These are phyloP conservation scores for Suillus placidus DNA, from an alignment of 768 basidiomycete species.

Conservation along the genomic window DNA sequence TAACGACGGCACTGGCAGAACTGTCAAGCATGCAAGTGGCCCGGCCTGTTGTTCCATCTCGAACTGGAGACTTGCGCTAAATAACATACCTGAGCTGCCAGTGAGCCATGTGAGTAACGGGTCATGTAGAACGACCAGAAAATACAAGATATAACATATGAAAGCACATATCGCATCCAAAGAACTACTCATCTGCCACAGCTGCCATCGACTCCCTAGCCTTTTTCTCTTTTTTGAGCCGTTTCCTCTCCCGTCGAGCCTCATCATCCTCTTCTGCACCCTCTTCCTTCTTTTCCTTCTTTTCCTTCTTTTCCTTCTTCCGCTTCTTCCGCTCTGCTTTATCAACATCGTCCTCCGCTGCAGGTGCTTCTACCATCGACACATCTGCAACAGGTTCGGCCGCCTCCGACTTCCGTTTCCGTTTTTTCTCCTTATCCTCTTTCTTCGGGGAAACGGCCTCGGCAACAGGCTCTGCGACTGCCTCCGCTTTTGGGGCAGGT, in stretches of 20 bases:
- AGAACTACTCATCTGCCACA: conserved; percentile 24
- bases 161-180: conserved; percentile 5
- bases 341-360: conserved; percentile 48
- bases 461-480: conserved; percentile 33
- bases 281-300: conserved; percentile 47
- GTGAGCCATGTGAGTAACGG: not conserved
- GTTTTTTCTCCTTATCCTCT: conserved; percentile 79
- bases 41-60: not conserved
- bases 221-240: conserved; percentile 72
- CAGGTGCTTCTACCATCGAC: conserved; percentile 41
- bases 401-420: conserved; percentile 76
- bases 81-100: not conserved
- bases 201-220: conserved; percentile 45
- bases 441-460: conserved; percentile 41
- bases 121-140: not conserved
- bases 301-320: conserved; percentile 63
- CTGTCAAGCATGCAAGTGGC: not conserved
- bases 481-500: conserved; percentile 24
- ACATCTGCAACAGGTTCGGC: conserved; percentile 45
- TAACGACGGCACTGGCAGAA: not conserved
- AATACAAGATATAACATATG: conserved; percentile 8
- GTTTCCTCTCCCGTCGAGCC: conserved; percentile 62
- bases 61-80: not conserved
- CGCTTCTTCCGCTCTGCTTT: conserved; percentile 59
- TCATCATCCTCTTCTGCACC: conserved; percentile 54